Evolutionary conservation across 2,329 filamentous ascomycete genomes (phyloP), one percentile per base, ranked within the genome.

Genomic region (Colletotrichum tropicicola): DNA sequence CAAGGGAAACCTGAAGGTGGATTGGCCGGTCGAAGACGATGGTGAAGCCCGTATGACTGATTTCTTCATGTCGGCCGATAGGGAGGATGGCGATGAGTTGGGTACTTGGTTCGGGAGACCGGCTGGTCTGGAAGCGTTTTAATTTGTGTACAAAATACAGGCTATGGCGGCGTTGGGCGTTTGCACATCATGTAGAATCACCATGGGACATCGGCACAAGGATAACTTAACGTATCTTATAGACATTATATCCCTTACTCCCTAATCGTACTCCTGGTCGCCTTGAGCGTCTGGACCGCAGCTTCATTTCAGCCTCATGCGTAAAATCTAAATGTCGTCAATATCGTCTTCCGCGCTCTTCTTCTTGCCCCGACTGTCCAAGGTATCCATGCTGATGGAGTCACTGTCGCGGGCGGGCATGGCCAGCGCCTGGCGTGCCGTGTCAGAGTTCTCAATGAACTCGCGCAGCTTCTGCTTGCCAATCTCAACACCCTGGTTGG

Each of bases 381-480:
- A 75, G 35, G 81, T 86, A 67, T 89, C 85, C 79, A 91, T 73
- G 76, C 82, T 81, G 71, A 91, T 86, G 58, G 75, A 77, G 66
- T 85, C 83, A 67, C 76, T 81, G 59, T 79, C 79, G 54, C 75
- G 71, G 1, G 83, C 78, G 8, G 88, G 87, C 89, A 97, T 92
- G 21, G 90, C 90, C 74, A 97, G 88, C 1, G 94, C 94, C 75
- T 95, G 90, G 51, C 93, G 84, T 3, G 93, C 94, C 10, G 91
- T 91, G 71, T 97, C 93, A n/a, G 90, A 93, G 71, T 87, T 91
- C 80, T 94, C 92, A 62, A 98, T 85, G 73, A 98, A 98, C 30
- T 97, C 93, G 23, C 95, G 89, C 48, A 98, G 87, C 71, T 92
- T 91, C 81, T 96, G 91, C 83, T 97, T 98, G 74, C 93, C 92